Evolutionary conservation across 345 rosid genomes (phyloP).

Genomic region (Noccaea bulbosa): DNA sequence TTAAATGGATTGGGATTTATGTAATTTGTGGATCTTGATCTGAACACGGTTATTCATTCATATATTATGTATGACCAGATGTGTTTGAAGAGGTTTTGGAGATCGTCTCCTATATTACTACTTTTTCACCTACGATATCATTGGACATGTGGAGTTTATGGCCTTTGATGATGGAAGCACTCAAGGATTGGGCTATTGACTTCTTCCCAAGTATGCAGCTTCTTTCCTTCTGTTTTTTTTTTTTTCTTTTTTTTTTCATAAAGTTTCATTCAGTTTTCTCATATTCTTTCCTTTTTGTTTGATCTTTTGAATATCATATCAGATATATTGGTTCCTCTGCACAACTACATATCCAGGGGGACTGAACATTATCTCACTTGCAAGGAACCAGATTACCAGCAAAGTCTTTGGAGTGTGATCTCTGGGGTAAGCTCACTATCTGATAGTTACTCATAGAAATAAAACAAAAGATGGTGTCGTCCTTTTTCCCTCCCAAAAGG

Average conservation of each 20-base stretch:
- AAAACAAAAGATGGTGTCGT: background rate
- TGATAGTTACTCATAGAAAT: constrained; percentile 10
- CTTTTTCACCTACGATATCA: constrained; percentile 91
- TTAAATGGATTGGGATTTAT: constrained; percentile 12
- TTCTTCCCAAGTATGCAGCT: constrained; percentile 78
- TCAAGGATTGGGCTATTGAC: constrained; percentile 97
- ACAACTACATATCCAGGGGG: constrained; percentile 93
- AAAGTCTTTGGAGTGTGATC: constrained; percentile 89
- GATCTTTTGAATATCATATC: constrained; percentile 30
- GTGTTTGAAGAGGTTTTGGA: constrained; percentile 99
- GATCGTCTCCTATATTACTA: constrained; percentile 93
- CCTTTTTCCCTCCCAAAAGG: background rate
- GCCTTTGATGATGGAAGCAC: constrained; percentile 94
- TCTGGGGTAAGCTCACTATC: constrained; percentile 68
- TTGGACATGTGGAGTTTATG: constrained; percentile 98
- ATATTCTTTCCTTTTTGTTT: background rate
- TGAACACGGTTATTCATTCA: constrained; percentile 15
- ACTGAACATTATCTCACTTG: constrained; percentile 77
- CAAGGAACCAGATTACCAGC: constrained; percentile 97
- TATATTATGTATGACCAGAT: constrained; percentile 55
- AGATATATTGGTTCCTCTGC: constrained; percentile 97
- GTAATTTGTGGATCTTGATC: constrained; percentile 16
- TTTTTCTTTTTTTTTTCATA: background rate
- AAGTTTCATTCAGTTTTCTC: constrained; percentile 9
- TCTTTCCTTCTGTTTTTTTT: background rate